A percentile compares a stretch with the other conserved stretches of the same genome.
Conservation (phyloP, 331 rosid genomes). For the Stylosanthes scabra region DNA sequence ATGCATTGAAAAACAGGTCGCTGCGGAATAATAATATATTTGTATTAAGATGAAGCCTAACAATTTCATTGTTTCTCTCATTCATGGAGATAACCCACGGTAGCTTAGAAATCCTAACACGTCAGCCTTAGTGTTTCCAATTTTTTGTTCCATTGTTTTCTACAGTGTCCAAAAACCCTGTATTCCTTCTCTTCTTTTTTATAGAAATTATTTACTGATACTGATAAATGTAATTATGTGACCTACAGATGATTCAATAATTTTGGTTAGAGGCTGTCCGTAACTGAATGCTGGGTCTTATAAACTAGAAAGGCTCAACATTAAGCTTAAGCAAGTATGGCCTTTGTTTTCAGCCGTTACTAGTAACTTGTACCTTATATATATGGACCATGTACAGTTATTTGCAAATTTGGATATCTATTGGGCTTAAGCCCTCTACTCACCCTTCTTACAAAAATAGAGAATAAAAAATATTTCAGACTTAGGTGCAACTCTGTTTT, state of each 20-base stretch:
- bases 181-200: constrained; percentile 29
- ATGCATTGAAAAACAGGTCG: constrained; percentile 39
- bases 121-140: constrained; percentile 35
- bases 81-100: constrained; percentile 45
- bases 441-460: background rate
- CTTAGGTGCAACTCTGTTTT: too few relatives aligned
- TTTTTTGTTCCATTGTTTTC: constrained; percentile 32
- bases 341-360: background rate
- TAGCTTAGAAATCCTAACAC: constrained; percentile 56
- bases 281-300: constrained; percentile 10
- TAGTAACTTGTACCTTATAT: background rate
- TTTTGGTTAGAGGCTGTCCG: constrained; percentile 27
- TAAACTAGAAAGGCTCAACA: background rate
- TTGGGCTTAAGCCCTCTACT: background rate
- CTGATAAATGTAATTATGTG: constrained; percentile 42
- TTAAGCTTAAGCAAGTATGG: background rate
- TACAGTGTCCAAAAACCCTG: constrained; percentile 36
- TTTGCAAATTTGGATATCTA: background rate
- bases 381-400: background rate
- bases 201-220: constrained; percentile 33
- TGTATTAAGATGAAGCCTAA: constrained; percentile 41
- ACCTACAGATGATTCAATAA: constrained; percentile 32
- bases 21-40: too few relatives aligned
- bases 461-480: too few relatives aligned
- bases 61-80: constrained; percentile 21